phyloP scores from a whole-genome alignment of 2,329 filamentous ascomycete genomes.

The Didymella keratinophila region DNA sequence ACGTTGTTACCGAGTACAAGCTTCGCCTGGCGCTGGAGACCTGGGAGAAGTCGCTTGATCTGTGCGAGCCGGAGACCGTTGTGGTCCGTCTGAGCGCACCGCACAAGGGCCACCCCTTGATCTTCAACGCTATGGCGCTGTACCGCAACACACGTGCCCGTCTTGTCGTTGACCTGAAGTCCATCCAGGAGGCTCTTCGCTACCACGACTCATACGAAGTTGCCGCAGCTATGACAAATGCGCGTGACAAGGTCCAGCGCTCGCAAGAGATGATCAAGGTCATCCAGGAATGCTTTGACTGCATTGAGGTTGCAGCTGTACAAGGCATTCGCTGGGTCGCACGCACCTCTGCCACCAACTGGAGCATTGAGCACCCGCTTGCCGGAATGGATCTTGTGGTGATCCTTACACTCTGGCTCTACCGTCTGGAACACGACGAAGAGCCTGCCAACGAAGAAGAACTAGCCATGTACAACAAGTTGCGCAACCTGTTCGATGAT shows the following conservation, averaged over 20 bases:
- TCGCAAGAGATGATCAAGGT: slow-evolving; percentile 98
- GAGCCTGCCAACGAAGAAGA: slow-evolving; percentile 88
- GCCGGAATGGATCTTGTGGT: slow-evolving; percentile 98
- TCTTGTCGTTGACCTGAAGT: slow-evolving; percentile 93
- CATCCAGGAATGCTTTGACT: slow-evolving; percentile 96
- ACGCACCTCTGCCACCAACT: slow-evolving; percentile 96
- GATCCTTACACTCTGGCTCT: slow-evolving; percentile 96
- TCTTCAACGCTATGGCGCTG: slow-evolving; percentile 98
- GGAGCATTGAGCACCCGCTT: slow-evolving; percentile 97
- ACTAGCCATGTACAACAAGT: slow-evolving; percentile 88
- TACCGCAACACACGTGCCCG: slow-evolving; percentile 93
- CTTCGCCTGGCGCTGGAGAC: slow-evolving; percentile 93
- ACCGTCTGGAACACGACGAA: slow-evolving; percentile 98
- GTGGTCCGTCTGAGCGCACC: slow-evolving; percentile 90
- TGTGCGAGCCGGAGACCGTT: slow-evolving; percentile 90
- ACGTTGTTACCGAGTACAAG: slow-evolving; percentile 98
- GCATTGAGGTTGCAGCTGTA: slow-evolving; percentile 92
- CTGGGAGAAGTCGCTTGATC: slow-evolving; percentile 96
- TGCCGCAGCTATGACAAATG: slow-evolving; percentile 93
- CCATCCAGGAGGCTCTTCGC: slow-evolving; percentile 92
- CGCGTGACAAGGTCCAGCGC: slow-evolving; percentile 91
- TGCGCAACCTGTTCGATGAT: slow-evolving; percentile 88
- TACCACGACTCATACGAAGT: slow-evolving; percentile 99
- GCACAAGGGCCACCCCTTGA: slow-evolving; percentile 92
- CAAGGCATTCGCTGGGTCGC: slow-evolving; percentile 98